Evolutionary conservation across 2,329 filamentous ascomycete genomes (phyloP), one percentile per base, ranked within the genome.

Genomic region (Curvularia lunata): DNA sequence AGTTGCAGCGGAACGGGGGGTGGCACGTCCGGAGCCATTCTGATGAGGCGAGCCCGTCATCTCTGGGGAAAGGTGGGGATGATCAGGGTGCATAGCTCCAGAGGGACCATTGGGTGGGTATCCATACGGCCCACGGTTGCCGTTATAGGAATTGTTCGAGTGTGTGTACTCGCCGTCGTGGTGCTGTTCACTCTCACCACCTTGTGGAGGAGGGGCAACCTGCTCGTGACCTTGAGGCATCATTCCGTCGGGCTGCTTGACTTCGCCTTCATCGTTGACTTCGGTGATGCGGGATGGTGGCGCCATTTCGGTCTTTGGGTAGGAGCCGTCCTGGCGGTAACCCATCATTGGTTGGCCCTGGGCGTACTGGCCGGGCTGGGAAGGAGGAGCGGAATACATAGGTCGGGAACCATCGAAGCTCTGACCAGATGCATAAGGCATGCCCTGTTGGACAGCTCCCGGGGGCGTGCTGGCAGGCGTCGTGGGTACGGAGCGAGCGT

Each of bases 401-500:
- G 88, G 86, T 60, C 94, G 87, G 9, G 90, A 87, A 69, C 79
- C 85, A 71, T 96, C 91, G 70, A 96, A 97, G 45, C 82, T 80
- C 77, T 88, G 91, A 56, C 81, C 87, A 66, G 80, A 85, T 50
- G 88, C 89, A 75, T 97, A 97, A 3, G 87, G 81, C 84, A 97
- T 92, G 71, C 85, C 88, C 67, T 92, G 90, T 66, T 92, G 90
- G 61, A 96, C 83, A 27, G 84, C 86, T 23, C 91, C 92, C 0
- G 94, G 94, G 12, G 94, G 93, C 0, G 94, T 96, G 5, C 91
- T 94, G 25, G 92, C 92, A 59, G 92, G 92, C n/a, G 91, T 96
- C 9, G 90, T 91, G 53, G 92, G 92, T 83, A 97, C 91, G 62
- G 91, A 96, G 68, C 91, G 89, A 59, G 90, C 82, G 77, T 89